Evolutionary conservation across 805 yeast genomes (phyloP), one percentile per base, ranked within the genome.

Genomic region (Teunomyces panamensis): DNA sequence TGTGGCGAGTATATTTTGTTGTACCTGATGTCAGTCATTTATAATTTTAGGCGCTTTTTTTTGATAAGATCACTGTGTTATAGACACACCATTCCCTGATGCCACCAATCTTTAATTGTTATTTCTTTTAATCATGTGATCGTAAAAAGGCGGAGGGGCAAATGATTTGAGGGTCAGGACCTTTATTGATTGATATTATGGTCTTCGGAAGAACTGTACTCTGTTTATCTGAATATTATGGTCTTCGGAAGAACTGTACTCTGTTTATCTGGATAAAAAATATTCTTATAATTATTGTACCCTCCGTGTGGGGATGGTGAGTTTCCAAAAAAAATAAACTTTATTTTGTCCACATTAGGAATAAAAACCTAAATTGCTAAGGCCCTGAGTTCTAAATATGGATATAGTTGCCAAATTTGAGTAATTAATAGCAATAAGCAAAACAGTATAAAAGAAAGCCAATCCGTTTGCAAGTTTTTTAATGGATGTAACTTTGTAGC

Each of bases 131-230:
- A 20, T 20, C 24, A 5, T 20, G 24, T 20, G 6, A 20, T 20
- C 24, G 5, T 4, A 20, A 20, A 20, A 20, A 5, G 3, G 6
- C 24, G 5, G 24, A 4, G 24, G 24, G 24, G 24, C 24, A 20
- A 20, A 20, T 20, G 24, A 20, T 20, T 4, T 1, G 24, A 20
- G 24, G 24, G 24, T 20, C 24, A 20, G 24, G 24, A 20, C 24
- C 39, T 35, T 34, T 16, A 7, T 9, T 35, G 4, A 14, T 16
- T 3, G 8, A 35, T 13, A 10, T 5, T 16, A 35, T 11, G n/a
- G 9, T 17, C 24, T 20, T 35, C 39, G 39, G 39, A 35, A 16
- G 39, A 35, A 35, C 39, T 35, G 27, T 35, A 35, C 39, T 35
- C 11, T 20, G 24, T 20, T 4, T 20, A 20, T 20, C 24, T 4